These are phyloP conservation scores for Rubia yunnanensis DNA, from an alignment of 257 asterid genomes.

Conservation along the genomic window DNA sequence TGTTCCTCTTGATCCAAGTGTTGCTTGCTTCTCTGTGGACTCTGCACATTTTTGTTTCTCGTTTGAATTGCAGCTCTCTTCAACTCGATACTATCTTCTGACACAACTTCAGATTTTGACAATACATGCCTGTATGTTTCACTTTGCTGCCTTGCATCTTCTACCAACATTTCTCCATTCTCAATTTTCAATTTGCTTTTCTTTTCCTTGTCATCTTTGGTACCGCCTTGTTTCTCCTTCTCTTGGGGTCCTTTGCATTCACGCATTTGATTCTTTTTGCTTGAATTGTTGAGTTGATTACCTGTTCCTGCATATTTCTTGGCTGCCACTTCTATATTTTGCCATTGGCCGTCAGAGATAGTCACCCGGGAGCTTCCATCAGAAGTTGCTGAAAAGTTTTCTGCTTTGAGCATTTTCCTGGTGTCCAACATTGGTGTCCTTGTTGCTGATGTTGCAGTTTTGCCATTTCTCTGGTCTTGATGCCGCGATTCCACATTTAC, in stretches of 20 bases:
- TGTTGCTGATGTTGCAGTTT: constrained; percentile 12
- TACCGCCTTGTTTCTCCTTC: constrained; percentile 26
- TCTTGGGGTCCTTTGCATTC: constrained; percentile 21
- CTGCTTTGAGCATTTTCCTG: constrained; percentile 23
- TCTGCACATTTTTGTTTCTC: constrained; percentile 27
- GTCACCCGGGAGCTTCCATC: constrained; percentile 19
- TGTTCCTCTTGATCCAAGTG: constrained; percentile 20
- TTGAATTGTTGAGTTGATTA: constrained; percentile 21
- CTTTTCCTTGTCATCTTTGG: constrained; percentile 18
- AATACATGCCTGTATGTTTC: constrained; percentile 13
- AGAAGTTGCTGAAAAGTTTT: constrained; percentile 10
- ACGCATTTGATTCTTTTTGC: constrained; percentile 21
- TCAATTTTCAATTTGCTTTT: constrained; percentile 14
- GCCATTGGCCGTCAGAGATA: constrained; percentile 19
- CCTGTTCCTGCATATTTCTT: constrained; percentile 18
- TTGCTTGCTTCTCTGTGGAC: constrained; percentile 23
- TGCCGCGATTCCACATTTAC: constrained; percentile 10
- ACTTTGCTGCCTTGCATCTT: constrained; percentile 22
- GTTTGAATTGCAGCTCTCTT: constrained; percentile 16
- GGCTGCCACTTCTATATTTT: constrained; percentile 15
- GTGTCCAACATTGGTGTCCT: constrained; percentile 19
- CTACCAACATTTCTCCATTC: constrained; percentile 12
- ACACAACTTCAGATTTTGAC: constrained; percentile 12
- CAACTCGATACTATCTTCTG: constrained; percentile 11
- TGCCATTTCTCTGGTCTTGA: constrained; percentile 12